phyloP scores from a whole-genome alignment of 2,329 filamentous ascomycete species.

The Sarocladium kiliense region DNA sequence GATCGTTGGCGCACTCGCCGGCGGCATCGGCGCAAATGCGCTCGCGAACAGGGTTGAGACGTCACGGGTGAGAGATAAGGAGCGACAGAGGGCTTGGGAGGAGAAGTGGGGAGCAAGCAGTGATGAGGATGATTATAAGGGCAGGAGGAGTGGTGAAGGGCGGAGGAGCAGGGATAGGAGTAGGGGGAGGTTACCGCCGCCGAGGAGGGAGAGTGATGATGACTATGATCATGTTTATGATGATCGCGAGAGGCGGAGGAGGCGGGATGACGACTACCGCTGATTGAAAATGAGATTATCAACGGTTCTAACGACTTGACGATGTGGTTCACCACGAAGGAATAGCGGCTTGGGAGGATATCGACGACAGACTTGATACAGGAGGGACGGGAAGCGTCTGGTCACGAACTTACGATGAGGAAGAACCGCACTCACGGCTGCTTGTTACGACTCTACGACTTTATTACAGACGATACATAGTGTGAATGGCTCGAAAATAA shows the following conservation, averaged over 20 bases:
- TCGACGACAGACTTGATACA: too few species aligned
- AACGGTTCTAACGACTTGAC: background rate
- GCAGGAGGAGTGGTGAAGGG: background rate
- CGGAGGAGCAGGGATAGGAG: constrained; percentile 2
- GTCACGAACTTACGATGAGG: background rate
- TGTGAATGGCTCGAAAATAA: background rate
- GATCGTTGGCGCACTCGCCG: constrained; percentile 48
- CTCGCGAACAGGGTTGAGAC: constrained; percentile 39
- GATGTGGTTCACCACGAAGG: too few species aligned
- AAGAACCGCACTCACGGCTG: background rate
- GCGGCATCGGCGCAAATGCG: constrained; percentile 49
- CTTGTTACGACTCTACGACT: background rate
- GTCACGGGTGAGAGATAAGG: constrained; percentile 26
- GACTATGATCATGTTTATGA: constrained; percentile 20
- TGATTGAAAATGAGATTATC: background rate
- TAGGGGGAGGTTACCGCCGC: background rate
- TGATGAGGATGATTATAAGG: background rate
- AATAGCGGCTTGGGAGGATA: too few species aligned
- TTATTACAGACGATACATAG: background rate
- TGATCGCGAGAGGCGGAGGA: constrained; percentile 16
- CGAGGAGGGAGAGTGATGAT: constrained; percentile 1
- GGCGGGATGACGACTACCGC: constrained; percentile 20
- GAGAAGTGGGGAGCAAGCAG: constrained; percentile 18
- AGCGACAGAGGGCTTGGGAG: constrained; percentile 30
- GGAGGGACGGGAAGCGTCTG: background rate